Evolutionary conservation across 257 asterid species (phyloP), one percentile per base, ranked within the genome.

Genomic region (Cinchona pubescens): DNA sequence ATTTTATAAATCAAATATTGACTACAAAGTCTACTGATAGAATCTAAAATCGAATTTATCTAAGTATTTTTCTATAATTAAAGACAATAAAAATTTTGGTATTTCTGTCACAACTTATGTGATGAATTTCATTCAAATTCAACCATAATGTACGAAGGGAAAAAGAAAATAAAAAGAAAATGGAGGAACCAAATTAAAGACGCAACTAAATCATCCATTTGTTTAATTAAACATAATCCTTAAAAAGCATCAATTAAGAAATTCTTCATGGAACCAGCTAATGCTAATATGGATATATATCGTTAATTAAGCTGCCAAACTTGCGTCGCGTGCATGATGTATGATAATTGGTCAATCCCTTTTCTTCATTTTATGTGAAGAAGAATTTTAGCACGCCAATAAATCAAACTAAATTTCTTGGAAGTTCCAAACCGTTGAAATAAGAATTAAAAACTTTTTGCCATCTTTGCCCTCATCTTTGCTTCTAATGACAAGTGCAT

Each of bases 391-490:
- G 37, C 72, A 42, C 56, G 38, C 56, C n/a, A 67, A 23, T 25
- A 2, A 13, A 3, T 32, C 8, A 9, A 29, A 3, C 61, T 1
- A 12, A 10, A 11, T 3, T 46, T 69, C 23, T 60, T 29, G 37
- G 18, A 59, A 60, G 15, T 30, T 60, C 2, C 38, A 60, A 60
- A 11, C 34, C n/a, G 23, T 14, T 21, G 34, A 21, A 14, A 11
- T 51, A 38, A 19, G 32, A 6, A 23, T 23, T 56, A 6, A 0
- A n/a, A n/a, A n/a, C n/a, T 23, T 25, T 38, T 48, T 2, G 55
- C 32, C 60, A 53, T 53, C 40, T 4, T 66, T 21, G 48, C 23
- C 65, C 75, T 71, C 35, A 21, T 19, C 75, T 51, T 71, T 51
- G 49, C 35, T 18, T 25, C 32, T 8, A 49, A 49, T 68, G 42